Evolutionary conservation across 805 yeast genomes (phyloP).

Genomic region (Kregervanrija fluxuum): DNA sequence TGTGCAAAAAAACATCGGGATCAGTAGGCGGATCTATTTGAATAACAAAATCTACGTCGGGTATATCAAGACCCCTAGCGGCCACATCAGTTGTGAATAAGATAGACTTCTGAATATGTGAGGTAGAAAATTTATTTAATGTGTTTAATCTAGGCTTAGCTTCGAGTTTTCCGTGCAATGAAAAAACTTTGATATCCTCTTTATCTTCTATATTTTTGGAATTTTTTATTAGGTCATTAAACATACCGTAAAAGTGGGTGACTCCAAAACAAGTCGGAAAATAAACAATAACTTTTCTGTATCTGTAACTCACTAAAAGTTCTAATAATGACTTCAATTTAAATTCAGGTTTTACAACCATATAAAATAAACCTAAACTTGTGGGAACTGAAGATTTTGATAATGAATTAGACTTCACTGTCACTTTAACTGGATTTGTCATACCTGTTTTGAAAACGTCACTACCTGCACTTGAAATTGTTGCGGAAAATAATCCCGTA

Average conservation of each 20-base stretch:
- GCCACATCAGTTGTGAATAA: conserved; percentile 97
- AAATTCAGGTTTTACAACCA: conserved; percentile 47
- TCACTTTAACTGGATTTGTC: conserved; percentile 84
- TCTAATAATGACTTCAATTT: conserved; percentile 57
- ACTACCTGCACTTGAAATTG: conserved; percentile 75
- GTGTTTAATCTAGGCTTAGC: conserved; percentile 75
- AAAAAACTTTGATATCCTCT: conserved; percentile 38
- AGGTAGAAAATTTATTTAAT: conserved; percentile 49
- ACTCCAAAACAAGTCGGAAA: conserved; percentile 88
- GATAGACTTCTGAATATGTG: conserved; percentile 43
- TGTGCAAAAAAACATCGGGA: conserved; percentile 83
- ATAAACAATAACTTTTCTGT: conserved; percentile 80
- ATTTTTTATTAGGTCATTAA: conserved; percentile 34
- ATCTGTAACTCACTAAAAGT: conserved; percentile 45
- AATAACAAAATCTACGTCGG: conserved; percentile 89
- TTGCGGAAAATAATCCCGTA: conserved; percentile 92
- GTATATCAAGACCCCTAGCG: conserved; percentile 92
- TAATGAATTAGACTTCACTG: conserved; percentile 50
- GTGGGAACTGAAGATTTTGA: conserved; percentile 45
- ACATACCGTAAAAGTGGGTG: conserved; percentile 59
- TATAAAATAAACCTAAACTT: conserved; percentile 54
- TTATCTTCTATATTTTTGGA: conserved; percentile 9
- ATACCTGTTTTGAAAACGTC: conserved; percentile 81
- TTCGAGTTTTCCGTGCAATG: conserved; percentile 88
- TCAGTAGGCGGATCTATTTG: conserved; percentile 94